A percentile compares a stretch with the other conserved stretches of the same genome.
phyloP scores from a whole-genome alignment of 164 flowering plant species.

The Malania oleifera region DNA sequence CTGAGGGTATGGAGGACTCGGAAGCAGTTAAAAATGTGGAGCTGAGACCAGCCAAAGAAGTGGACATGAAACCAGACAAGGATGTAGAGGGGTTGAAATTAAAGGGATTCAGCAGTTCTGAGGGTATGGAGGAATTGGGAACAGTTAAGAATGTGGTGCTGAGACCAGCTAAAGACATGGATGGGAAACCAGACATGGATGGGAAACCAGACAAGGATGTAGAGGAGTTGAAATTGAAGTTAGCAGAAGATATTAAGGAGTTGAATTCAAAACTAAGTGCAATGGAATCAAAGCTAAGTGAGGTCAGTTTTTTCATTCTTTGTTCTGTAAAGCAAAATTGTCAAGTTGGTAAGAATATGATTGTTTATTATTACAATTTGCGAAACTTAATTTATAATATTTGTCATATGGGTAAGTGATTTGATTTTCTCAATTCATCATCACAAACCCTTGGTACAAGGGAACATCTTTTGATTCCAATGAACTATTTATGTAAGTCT shows the following conservation, averaged over 20 bases:
- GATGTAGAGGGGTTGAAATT: not conserved
- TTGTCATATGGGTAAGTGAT: no score
- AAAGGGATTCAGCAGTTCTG: no score
- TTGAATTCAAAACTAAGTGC: not conserved
- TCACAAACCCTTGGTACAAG: no score
- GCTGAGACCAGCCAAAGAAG: not conserved
- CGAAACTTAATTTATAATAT: no score
- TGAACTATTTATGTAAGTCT: no score
- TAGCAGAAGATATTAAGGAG: not conserved
- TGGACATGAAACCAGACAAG: no score
- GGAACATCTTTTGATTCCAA: no score
- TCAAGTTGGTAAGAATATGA: no score
- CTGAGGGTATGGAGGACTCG: not conserved
- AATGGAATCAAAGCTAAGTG: constrained; percentile 2
- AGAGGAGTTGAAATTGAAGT: not conserved
- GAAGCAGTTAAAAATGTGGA: not conserved
- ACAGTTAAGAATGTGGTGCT: not conserved
- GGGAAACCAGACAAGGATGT: no score
- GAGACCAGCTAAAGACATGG: not conserved
- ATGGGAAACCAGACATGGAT: no score
- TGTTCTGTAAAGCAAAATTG: not conserved
- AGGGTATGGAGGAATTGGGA: not conserved
- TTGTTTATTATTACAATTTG: no score
- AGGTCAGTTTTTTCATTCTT: not conserved
- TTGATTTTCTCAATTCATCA: no score